A percentile compares a stretch with the other conserved stretches of the same genome.
These are phyloP conservation scores for Austroboletus olivaceoglutinosus DNA, from an alignment of 1,284 basidiomycete species.

Conservation along the genomic window DNA sequence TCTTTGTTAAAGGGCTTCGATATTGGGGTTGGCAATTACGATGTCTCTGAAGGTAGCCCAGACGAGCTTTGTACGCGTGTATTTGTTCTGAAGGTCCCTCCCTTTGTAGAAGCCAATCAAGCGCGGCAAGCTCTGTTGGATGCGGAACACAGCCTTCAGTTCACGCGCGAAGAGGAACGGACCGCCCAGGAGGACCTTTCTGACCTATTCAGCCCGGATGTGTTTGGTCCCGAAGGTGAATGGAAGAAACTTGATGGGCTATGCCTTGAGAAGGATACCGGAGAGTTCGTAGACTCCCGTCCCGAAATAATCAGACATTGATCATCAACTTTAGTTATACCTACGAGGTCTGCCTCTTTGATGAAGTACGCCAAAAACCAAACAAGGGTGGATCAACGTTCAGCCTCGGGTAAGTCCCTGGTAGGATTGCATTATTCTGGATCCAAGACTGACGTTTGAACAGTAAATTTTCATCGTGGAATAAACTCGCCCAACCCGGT, in stretches of 20 bases:
- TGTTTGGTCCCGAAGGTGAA: slow-evolving; percentile 83
- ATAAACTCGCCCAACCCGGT: slow-evolving; percentile 56
- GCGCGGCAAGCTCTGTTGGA: slow-evolving; percentile 66
- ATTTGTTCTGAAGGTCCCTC: neutral
- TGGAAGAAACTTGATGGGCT: slow-evolving; percentile 92
- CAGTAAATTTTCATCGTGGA: slow-evolving; percentile 79
- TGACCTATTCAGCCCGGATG: slow-evolving; percentile 60
- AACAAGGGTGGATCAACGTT: slow-evolving; percentile 78
- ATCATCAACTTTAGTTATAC: slow-evolving; percentile 64
- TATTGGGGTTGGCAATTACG: slow-evolving; percentile 43
- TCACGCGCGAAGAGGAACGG: slow-evolving; percentile 46
- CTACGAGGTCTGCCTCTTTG: slow-evolving; percentile 96
- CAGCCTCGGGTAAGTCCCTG: slow-evolving; percentile 74
- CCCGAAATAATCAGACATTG: neutral
- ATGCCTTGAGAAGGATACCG: slow-evolving; percentile 80
- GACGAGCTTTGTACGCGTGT: neutral
- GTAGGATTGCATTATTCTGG: neutral
- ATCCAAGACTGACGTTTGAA: slow-evolving; percentile 3
- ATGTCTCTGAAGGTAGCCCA: slow-evolving; percentile 45
- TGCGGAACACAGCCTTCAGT: slow-evolving; percentile 53
- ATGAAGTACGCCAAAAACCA: slow-evolving; percentile 84
- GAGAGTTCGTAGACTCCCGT: slow-evolving; percentile 66
- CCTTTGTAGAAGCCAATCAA: slow-evolving; percentile 47
- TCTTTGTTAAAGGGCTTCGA: slow-evolving; percentile 70
- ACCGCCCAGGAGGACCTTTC: slow-evolving; percentile 53